Base-by-base conservation (phyloP, 2,329 filamentous ascomycete species). In the Colletotrichum sp. region DNA sequence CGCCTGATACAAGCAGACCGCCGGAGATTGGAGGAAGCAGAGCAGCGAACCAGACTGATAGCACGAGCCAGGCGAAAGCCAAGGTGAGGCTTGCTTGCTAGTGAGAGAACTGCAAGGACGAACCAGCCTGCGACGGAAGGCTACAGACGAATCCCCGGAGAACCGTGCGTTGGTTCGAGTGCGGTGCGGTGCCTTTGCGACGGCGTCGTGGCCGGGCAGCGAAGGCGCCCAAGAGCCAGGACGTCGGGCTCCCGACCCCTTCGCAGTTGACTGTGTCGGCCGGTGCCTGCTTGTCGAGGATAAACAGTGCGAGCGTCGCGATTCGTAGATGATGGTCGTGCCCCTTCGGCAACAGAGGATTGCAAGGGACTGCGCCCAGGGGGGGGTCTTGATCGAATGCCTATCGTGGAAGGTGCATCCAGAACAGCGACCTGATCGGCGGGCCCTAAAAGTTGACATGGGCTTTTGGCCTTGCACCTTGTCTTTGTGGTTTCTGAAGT, bases 331-430 rank as follows among this genome's bases (percentile, higher is more conserved):
- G 68, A 52, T 55, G 60, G 8, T 24, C 49, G 62, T 71, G 24
- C 44, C 30, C 59, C 26, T 74, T 30, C 8, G 24, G 64, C 57
- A 69, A 26, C 24, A 67, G 63, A 63, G 15, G 52, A 32, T 73
- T 60, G 44, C 64, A 72, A 68, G 73, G 70, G 70, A 59, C 30
- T 16, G 34, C 34, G 64, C 64, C 30, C 49, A 63, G 73, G 62
- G 57, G 69, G 59, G 30, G n/a, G 44, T 21, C 66, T 49, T 72
- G 62, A 63, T 67, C 57, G 57, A 64, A 21, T 76, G 64, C 73
- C 69, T 65, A 68, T 76, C 63, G 49, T 68, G 73, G 69, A 76
- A 76, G 69, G 69, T 72, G 64, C 16, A 76, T 68, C 60, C 57
- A 68, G 57, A n/a, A 16, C 16, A 32, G 24, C 49, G n/a, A 65